Evolutionary conservation across 768 basidiomycete genomes (phyloP), one percentile per base, ranked within the genome.

Genomic region (Gymnopilus dilepis): DNA sequence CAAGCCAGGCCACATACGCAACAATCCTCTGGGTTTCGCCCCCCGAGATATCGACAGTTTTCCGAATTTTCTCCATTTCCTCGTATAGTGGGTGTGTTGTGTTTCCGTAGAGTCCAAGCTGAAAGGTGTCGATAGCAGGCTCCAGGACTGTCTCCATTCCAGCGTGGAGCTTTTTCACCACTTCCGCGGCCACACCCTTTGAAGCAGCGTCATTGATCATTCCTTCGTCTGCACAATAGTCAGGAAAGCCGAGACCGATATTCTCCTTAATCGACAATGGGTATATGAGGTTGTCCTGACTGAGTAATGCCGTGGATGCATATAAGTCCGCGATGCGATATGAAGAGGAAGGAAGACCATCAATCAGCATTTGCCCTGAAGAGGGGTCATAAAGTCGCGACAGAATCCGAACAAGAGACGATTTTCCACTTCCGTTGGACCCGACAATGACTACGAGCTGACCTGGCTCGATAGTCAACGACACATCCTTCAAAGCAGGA

Each of bases 361-460:
- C 81, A 33, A 86, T 72, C 15, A 80, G 66, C 5, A 87, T 47
- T 6, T 76, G 65, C 0, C 84, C 86, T 0, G 73, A 69, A 0
- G 76, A 74, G 0, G 80, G 77, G 51, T 84, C 80, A 65, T 82
- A 85, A 3, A 86, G 66, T 0, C 84, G 73, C 0, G 83, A 74
- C 4, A 88, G 69, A 12, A 87, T 71, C 45, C 83, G 83, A 17
- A 86, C 71, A 19, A 86, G 62, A 0, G 84, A 84, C 3, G 82
- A 81, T 62, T 86, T 86, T 1, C 84, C 85, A 55, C 80, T 80
- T 5, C 86, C 85, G 62, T 87, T 88, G 2, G 73, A 72, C 26
- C 86, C 85, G 6, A 88, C 86, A n/a, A 88, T 73, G 33, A 86
- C 81, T 17, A 84, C 80, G 12, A 86, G 74, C 26, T 81, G 75